phyloP scores from a whole-genome alignment of 805 yeast species.

The Saccharomycopsis amapae region DNA sequence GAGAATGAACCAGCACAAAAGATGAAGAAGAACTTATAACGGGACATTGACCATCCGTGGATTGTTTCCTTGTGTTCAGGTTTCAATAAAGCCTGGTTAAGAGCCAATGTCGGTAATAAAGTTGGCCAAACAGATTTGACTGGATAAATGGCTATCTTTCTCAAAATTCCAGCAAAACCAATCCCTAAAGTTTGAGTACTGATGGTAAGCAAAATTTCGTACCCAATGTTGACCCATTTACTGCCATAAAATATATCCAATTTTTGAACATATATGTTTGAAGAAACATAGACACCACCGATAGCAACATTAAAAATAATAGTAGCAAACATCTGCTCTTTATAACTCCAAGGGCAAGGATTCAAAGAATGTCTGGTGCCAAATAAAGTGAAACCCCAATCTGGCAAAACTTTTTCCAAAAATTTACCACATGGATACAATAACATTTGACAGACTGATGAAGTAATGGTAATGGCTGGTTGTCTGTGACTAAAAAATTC shows the following conservation, averaged over 20 bases:
- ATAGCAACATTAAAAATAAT: slow-evolving; percentile 33
- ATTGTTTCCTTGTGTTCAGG: slow-evolving; percentile 30
- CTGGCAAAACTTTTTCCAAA: slow-evolving; percentile 39
- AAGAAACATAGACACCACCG: slow-evolving; percentile 31
- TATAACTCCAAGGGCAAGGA: slow-evolving; percentile 58
- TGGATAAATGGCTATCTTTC: slow-evolving; percentile 50
- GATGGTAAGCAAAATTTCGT: slow-evolving; percentile 44
- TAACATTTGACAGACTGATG: slow-evolving; percentile 41
- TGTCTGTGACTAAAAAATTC: slow-evolving; percentile 51
- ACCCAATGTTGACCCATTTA: slow-evolving; percentile 37
- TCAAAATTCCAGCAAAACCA: slow-evolving; percentile 59
- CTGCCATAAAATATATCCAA: slow-evolving; percentile 27
- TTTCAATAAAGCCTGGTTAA: slow-evolving; percentile 40
- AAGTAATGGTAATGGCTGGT: slow-evolving; percentile 39
- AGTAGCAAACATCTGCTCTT: slow-evolving; percentile 63
- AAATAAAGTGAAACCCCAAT: slow-evolving; percentile 33
- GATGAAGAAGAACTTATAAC: slow-evolving; percentile 32
- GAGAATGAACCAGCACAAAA: slow-evolving; percentile 30
- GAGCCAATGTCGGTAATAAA: slow-evolving; percentile 39
- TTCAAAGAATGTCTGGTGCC: slow-evolving; percentile 40
- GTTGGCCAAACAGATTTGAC: slow-evolving; percentile 49
- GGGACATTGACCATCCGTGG: slow-evolving; percentile 31
- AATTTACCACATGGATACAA: slow-evolving; percentile 40
- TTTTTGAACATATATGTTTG: slow-evolving; percentile 32
- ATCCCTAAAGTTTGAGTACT: slow-evolving; percentile 59